phyloP scores from a whole-genome alignment of 2,329 filamentous ascomycete genomes.

The Cladophialophora chaetospira region DNA sequence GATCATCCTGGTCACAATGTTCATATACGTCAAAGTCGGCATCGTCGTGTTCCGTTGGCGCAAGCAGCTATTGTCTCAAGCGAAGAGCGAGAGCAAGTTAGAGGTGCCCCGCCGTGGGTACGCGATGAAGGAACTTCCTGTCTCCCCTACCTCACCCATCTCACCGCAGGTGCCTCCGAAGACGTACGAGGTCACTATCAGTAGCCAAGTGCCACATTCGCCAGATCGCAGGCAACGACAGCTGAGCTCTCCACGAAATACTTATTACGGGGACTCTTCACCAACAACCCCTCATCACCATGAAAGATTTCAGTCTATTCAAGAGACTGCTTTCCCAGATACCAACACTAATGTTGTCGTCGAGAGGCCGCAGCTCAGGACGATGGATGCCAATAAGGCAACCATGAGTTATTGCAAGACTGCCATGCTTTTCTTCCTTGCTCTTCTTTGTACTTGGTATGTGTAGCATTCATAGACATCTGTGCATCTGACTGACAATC shows the following conservation, averaged over 20 bases:
- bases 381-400: constrained; percentile 40
- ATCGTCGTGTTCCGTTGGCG: constrained; percentile 55
- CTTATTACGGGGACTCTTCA: constrained; percentile 5
- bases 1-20: constrained; percentile 43
- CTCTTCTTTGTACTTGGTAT: constrained; percentile 46
- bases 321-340: not conserved
- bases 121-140: constrained; percentile 13
- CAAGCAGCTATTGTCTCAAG: constrained; percentile 53
- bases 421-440: constrained; percentile 44
- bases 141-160: not conserved
- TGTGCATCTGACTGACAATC: constrained; percentile 16
- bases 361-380: constrained; percentile 4
- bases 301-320: constrained; percentile 6
- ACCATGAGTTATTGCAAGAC: constrained; percentile 45
- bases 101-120: not conserved
- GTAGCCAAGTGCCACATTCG: constrained; percentile 21
- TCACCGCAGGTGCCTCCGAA: not conserved
- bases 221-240: not conserved
- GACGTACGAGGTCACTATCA: constrained; percentile 25
- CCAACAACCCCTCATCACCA: not conserved
- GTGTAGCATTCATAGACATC: constrained; percentile 27
- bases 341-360: constrained; percentile 11
- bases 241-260: constrained; percentile 2
- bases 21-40: constrained; percentile 46
- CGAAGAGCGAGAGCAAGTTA: constrained; percentile 3